phyloP scores from a whole-genome alignment of 768 basidiomycete genomes.

The Lyophyllum decastes region DNA sequence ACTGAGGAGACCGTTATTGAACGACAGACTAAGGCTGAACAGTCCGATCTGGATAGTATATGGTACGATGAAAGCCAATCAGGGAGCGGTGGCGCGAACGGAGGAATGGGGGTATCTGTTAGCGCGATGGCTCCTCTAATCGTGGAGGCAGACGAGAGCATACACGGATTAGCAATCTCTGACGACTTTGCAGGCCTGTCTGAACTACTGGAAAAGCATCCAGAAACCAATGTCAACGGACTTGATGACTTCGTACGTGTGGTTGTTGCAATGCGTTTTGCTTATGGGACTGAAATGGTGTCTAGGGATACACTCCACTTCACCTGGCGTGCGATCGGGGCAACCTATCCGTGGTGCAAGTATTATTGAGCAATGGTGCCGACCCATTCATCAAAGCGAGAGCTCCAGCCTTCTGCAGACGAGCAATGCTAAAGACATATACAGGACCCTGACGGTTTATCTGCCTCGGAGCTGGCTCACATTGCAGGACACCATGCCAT shows the following conservation, averaged over 20 bases:
- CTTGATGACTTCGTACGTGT: constrained; percentile 73
- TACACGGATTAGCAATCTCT: constrained; percentile 66
- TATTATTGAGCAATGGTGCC: constrained; percentile 67
- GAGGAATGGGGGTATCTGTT: constrained; percentile 62
- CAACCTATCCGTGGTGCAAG: constrained; percentile 50
- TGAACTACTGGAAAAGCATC: constrained; percentile 40
- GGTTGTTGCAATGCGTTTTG: not conserved
- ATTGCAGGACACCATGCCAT: constrained; percentile 60
- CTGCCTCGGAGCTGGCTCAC: constrained; percentile 59
- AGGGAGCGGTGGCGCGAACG: constrained; percentile 27
- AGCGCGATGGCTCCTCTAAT: constrained; percentile 54
- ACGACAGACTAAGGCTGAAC: constrained; percentile 9
- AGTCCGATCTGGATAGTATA: constrained; percentile 32
- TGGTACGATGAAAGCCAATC: constrained; percentile 45
- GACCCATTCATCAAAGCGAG: constrained; percentile 59
- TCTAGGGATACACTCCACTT: constrained; percentile 84
- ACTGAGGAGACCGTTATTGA: constrained; percentile 25
- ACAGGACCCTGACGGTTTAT: constrained; percentile 70
- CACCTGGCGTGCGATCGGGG: constrained; percentile 90
- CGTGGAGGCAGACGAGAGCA: constrained; percentile 35
- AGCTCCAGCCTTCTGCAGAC: not conserved
- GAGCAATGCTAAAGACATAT: constrained; percentile 2
- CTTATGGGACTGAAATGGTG: constrained; percentile 5
- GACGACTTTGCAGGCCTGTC: constrained; percentile 51
- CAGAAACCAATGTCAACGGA: constrained; percentile 53